Evolutionary conservation across 257 asterid species (phyloP).

Genomic region (Przewalskia tangutica): DNA sequence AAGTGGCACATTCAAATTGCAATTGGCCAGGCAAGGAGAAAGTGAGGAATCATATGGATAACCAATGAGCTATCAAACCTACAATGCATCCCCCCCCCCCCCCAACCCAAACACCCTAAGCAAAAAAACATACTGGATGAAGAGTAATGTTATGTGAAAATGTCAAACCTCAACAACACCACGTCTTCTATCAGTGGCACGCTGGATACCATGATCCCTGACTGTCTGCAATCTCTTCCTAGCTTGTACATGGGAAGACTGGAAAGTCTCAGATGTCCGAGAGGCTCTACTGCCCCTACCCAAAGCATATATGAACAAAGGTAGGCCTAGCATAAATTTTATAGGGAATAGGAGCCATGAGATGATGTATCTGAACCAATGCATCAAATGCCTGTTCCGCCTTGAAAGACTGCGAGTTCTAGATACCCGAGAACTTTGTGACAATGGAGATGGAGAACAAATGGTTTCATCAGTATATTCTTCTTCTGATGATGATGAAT

Average conservation of each 20-base stretch:
- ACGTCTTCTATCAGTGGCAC: conserved; percentile 95
- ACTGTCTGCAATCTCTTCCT: conserved; percentile 53
- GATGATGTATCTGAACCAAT: conserved; percentile 49
- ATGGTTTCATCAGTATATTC: conserved; percentile 31
- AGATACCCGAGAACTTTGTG: conserved; percentile 69
- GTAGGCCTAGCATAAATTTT: conserved; percentile 54
- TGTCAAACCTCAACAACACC: conserved; percentile 83
- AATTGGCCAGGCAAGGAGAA: not conserved
- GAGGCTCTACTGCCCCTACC: conserved; percentile 26
- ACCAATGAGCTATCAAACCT: not conserved
- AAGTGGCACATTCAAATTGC: not conserved
- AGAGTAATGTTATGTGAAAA: not conserved
- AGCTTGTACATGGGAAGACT: conserved; percentile 28
- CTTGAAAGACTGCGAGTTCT: conserved; percentile 46
- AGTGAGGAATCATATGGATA: not conserved
- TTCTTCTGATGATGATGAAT: conserved; percentile 63
- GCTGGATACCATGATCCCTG: conserved; percentile 68
- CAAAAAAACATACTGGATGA: not conserved
- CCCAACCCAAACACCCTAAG: too few species aligned
- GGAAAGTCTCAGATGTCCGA: conserved; percentile 29
- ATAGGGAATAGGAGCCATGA: conserved; percentile 78
- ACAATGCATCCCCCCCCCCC: not conserved
- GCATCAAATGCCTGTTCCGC: conserved; percentile 41
- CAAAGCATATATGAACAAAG: conserved; percentile 39
- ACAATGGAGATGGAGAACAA: conserved; percentile 69